A percentile compares a stretch with the other conserved stretches of the same genome.
Evolutionary conservation across 768 basidiomycete genomes (phyloP).

Genomic region (Symmetrospora coprosmae): DNA sequence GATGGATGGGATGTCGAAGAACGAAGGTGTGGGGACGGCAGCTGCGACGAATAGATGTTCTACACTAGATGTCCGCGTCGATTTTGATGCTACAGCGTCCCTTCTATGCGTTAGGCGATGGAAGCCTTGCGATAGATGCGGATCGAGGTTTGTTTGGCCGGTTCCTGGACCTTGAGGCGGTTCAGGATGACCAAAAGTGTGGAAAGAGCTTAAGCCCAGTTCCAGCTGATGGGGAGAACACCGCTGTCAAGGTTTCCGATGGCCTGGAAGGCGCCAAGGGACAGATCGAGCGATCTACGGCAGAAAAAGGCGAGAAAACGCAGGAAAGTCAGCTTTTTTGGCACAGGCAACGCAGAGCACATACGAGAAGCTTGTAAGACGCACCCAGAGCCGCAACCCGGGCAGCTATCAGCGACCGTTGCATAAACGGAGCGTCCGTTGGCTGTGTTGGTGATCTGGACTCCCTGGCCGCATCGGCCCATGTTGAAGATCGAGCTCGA

Average conservation of each 20-base stretch:
- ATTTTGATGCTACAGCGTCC: too few relatives aligned
- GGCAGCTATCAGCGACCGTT: slow-evolving; percentile 47
- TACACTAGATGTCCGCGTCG: too few relatives aligned
- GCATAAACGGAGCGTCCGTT: slow-evolving; percentile 51
- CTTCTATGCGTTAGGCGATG: too few relatives aligned
- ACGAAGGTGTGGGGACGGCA: too few relatives aligned
- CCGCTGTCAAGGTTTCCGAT: slow-evolving; percentile 48
- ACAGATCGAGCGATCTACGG: slow-evolving; percentile 51
- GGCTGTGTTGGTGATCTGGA: slow-evolving; percentile 51
- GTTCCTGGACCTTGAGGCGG: too few relatives aligned
- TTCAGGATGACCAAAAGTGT: too few relatives aligned
- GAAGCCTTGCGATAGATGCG: too few relatives aligned
- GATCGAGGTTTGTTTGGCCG: too few relatives aligned
- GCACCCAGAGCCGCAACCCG: slow-evolving; percentile 1
- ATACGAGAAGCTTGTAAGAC: neutral
- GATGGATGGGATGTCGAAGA: too few relatives aligned
- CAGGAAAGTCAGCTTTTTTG: slow-evolving; percentile 61
- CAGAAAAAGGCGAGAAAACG: too few relatives aligned
- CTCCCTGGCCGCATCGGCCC: slow-evolving; percentile 55
- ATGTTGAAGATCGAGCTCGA: slow-evolving; percentile 45
- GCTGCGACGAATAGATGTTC: too few relatives aligned
- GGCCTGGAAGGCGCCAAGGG: slow-evolving; percentile 47
- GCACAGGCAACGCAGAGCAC: neutral
- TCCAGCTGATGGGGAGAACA: slow-evolving; percentile 41
- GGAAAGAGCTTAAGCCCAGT: slow-evolving; percentile 13